Percentiles rank a stretch among this genome's conserved stretches.
Conservation (phyloP, 2,329 filamentous ascomycete species). For the Chrysoporthe cubensis region DNA sequence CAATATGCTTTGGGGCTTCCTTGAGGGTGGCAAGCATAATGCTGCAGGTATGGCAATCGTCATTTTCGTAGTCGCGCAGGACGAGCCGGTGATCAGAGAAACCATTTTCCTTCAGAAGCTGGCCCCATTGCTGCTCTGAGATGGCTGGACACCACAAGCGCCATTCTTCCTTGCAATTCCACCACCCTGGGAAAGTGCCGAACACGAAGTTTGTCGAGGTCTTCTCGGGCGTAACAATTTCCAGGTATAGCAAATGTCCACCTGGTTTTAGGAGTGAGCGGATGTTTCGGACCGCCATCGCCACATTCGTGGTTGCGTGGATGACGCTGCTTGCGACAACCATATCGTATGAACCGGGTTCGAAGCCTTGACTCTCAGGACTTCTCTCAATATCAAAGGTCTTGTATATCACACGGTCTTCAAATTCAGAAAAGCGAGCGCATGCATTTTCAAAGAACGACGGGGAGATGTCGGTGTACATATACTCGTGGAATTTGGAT, state of each 20-base stretch:
- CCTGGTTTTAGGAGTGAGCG: no score
- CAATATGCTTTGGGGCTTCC: no score
- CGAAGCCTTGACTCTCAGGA: slow-evolving; percentile 37
- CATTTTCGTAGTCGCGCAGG: slow-evolving; percentile 24
- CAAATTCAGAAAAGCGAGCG: background rate
- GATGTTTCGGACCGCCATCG: no score
- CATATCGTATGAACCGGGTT: slow-evolving; percentile 35
- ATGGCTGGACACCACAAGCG: no score
- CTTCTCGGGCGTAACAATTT: no score
- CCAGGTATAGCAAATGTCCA: no score
- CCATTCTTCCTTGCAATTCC: no score
- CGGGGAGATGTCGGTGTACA: slow-evolving; percentile 36
- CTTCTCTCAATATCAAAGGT: slow-evolving; percentile 36
- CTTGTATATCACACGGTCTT: background rate
- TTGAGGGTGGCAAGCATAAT: no score
- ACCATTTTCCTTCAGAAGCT: slow-evolving; percentile 12
- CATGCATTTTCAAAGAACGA: slow-evolving; percentile 24
- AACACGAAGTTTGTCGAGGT: no score
- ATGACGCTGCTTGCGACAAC: slow-evolving; percentile 38
- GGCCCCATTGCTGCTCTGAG: slow-evolving; percentile 1
- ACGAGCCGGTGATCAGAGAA: slow-evolving; percentile 22
- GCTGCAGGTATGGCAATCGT: background rate
- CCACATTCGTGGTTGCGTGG: slow-evolving; percentile 34
- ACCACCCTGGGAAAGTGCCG: no score
- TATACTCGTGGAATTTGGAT: slow-evolving; percentile 33